Percentiles rank a stretch among this genome's conserved stretches.
These are phyloP conservation scores for Acidiella bohemica DNA, from an alignment of 495 filamentous ascomycete species.

Conservation along the genomic window DNA sequence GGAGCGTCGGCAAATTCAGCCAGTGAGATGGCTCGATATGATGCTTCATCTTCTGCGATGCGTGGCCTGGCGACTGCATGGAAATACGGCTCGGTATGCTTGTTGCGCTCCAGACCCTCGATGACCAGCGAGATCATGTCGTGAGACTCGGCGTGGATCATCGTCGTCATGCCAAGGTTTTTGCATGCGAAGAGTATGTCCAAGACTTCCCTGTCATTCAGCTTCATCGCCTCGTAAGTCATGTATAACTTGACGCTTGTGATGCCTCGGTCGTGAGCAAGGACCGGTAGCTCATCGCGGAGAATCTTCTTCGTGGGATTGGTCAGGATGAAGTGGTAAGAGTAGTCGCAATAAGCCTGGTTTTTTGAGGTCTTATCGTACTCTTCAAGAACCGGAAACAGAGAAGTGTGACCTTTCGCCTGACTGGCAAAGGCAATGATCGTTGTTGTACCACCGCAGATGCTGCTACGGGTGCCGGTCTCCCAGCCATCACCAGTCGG, in stretches of 20 bases:
- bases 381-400: slow-evolving; percentile 35
- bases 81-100: slow-evolving; percentile 38
- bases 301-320: slow-evolving; percentile 40
- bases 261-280: slow-evolving; percentile 34
- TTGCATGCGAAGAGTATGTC: slow-evolving; percentile 33
- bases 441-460: slow-evolving; percentile 48
- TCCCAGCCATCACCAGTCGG: slow-evolving; percentile 39
- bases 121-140: slow-evolving; percentile 33
- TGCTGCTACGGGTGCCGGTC: slow-evolving; percentile 42
- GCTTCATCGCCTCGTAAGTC: slow-evolving; percentile 45
- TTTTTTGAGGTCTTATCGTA: slow-evolving; percentile 35
- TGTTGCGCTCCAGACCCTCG: slow-evolving; percentile 23
- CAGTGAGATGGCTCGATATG: slow-evolving; percentile 44
- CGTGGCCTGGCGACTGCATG: slow-evolving; percentile 41
- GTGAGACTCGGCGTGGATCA: slow-evolving; percentile 51
- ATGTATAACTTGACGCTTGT: slow-evolving; percentile 50
- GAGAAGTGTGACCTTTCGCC: slow-evolving; percentile 35
- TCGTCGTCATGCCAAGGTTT: slow-evolving; percentile 38
- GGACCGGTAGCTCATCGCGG: slow-evolving; percentile 9
- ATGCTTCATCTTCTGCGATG: slow-evolving; percentile 44
- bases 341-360: slow-evolving; percentile 45
- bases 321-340: slow-evolving; percentile 45
- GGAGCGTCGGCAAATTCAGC: slow-evolving; percentile 42
- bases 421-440: slow-evolving; percentile 47
- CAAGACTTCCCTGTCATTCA: slow-evolving; percentile 44